Base-by-base conservation (phyloP, 1,284 basidiomycete genomes). In the Cryptococcus wingfieldii region DNA sequence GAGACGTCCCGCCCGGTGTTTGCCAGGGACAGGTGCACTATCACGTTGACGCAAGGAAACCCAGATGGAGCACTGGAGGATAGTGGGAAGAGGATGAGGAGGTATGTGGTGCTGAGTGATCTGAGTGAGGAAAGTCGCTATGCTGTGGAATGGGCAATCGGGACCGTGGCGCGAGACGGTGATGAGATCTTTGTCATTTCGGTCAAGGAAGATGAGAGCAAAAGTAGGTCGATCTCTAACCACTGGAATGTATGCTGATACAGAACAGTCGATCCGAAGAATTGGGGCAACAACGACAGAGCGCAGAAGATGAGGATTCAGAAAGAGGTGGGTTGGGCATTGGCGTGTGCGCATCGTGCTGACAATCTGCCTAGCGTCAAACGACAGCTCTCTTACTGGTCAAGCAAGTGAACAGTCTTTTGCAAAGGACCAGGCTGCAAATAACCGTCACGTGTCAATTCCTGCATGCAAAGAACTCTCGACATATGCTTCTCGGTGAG, bases 61-160 rank as follows among this genome's bases (percentile, higher is more conserved):
- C 89, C 89, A 0, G 82, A 81, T 38, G 79, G 70, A 0, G 81
- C 81, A 41, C 72, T 84, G 38, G 82, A 81, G 43, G 67, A 77
- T 55, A 78, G 73, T 18, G 82, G 81, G 31, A 81, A 87, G 64
- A 82, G 83, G 37, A 74, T 79, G 60, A 84, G 85, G 66, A 82
- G 83, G 45, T 98, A 98, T 74, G 81, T 97, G 6, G 87, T 98
- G 18, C 89, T 91, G 3, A 95, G 90, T 68, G 95, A 98, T 81
- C 75, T 98, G 66, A 92, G 89, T 62, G 89, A 96, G 65, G 93
- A 96, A 79, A 87, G 85, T 75, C 81, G 87, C 38, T 96, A 91
- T 75, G 92, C 93, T 0, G 83, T 95, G 7, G 91, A 95, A 72
- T 95, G 92, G 91, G 92, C 89, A 1, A 94, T 98, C 59, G 95